A percentile compares a stretch with the other conserved stretches of the same genome.
Conservation (phyloP, 2,329 filamentous ascomycete species). For the Polychaeton citri region DNA sequence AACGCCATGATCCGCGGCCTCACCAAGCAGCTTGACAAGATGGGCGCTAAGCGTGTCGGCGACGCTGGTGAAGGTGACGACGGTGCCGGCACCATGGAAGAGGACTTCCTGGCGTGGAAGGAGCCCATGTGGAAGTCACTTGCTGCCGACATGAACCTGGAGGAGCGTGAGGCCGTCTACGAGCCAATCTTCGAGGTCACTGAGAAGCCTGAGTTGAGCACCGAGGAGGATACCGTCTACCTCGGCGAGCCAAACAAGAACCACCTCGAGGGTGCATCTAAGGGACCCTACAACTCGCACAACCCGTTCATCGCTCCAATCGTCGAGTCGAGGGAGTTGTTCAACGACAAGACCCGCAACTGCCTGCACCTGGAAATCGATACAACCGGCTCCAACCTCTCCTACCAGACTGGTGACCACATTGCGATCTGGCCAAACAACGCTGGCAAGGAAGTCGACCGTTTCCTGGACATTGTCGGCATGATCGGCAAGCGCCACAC, state of each 20-base stretch:
- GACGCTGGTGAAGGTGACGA: slow-evolving; percentile 91
- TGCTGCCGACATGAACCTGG: slow-evolving; percentile 67
- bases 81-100: slow-evolving; percentile 97
- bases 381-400: slow-evolving; percentile 75
- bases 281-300: slow-evolving; percentile 88
- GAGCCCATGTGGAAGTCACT: slow-evolving; percentile 95
- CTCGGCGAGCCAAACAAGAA: slow-evolving; percentile 72
- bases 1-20: slow-evolving; percentile 96
- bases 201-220: slow-evolving; percentile 52
- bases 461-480: slow-evolving; percentile 68
- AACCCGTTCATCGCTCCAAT: slow-evolving; percentile 83
- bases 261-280: slow-evolving; percentile 73
- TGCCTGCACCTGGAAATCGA: slow-evolving; percentile 95
- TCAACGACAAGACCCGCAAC: slow-evolving; percentile 79
- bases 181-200: slow-evolving; percentile 80
- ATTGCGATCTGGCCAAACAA: slow-evolving; percentile 97
- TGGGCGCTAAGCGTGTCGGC: slow-evolving; percentile 75
- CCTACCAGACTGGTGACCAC: slow-evolving; percentile 94
- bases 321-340: slow-evolving; percentile 77
- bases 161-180: slow-evolving; percentile 93
- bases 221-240: slow-evolving; percentile 72
- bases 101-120: slow-evolving; percentile 98
- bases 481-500: slow-evolving; percentile 63
- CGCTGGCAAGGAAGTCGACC: slow-evolving; percentile 78
- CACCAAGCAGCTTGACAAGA: slow-evolving; percentile 63